Evolutionary conservation across 805 yeast species (phyloP), one percentile per base, ranked within the genome.

Genomic region (Pichia paraexigua): DNA sequence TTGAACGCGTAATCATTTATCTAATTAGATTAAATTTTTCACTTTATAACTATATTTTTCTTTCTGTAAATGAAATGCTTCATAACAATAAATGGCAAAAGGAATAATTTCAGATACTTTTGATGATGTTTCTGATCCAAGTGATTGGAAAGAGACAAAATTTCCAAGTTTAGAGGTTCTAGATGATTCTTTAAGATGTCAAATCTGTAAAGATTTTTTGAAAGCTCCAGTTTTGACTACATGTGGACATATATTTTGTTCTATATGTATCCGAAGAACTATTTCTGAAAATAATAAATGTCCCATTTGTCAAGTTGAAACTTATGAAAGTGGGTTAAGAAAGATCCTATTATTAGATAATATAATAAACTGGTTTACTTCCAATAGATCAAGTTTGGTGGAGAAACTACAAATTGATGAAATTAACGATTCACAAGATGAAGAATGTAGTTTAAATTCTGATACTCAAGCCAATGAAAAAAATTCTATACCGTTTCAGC

Each of bases 171-270:
- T 88, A 3, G 59, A 73, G 2, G 82, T 76, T 47, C 67, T 91
- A 2, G 97, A 91, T 56, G 73, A 88, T 2, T 70, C 83, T 25
- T 71, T 89, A 47, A 64, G 96, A 61, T 91, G 98, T 63, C 90
- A 85, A 59, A 85, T 91, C 11, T 91, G 98, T 66, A 87, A 90
- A 60, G 97, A 89, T 54, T 79, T 85, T 56, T 72, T 87, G 50
- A 75, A 70, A 32, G 86, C 91, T 0, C 97, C 98, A 1, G 87
- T 88, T 39, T 68, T 85, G 43, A 87, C 97, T 0, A 77, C 84
- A 2, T 91, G 98, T 70, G 84, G 87, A 39, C 97, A 91, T 65
- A 83, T 91, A 0, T 91, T 89, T 64, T 91, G 98, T 66, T 87
- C 96, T 0, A 74, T 82, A 15, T 91, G 98, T 64, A 86, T 91